Evolutionary conservation across 306 rosid species (phyloP).

Genomic region (Abrus precatorius): DNA sequence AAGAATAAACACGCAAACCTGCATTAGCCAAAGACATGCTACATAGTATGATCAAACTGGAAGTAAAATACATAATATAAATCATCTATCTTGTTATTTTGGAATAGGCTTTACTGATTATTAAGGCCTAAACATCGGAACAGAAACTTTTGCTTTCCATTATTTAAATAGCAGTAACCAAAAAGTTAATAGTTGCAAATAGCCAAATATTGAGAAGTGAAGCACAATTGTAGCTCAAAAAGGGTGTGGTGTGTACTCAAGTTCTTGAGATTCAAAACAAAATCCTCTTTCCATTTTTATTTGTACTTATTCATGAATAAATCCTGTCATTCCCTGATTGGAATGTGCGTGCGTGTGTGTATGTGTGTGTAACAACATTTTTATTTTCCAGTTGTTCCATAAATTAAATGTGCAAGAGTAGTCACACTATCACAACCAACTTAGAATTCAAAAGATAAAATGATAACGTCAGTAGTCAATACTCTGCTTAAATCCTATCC

Average conservation of each 20-base stretch:
- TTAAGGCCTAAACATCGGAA: conserved; percentile 18
- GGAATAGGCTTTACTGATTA: not conserved
- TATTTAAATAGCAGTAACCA: conserved; percentile 6
- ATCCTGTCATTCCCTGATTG: not conserved
- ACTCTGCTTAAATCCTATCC: conserved; percentile 22
- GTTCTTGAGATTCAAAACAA: conserved; percentile 11
- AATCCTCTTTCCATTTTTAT: not conserved
- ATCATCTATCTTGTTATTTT: not conserved
- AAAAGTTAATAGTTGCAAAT: not conserved
- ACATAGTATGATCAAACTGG: conserved; percentile 10
- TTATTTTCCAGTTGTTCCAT: not conserved
- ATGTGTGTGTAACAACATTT: not conserved
- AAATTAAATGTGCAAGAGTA: conserved; percentile 2
- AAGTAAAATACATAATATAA: not conserved
- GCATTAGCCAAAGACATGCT: conserved; percentile 38
- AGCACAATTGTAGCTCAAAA: conserved; percentile 29
- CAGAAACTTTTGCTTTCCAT: conserved; percentile 30
- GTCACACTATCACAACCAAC: conserved; percentile 8
- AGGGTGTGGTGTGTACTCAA: not conserved
- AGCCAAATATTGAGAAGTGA: conserved; percentile 10
- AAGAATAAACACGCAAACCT: conserved; percentile 36
- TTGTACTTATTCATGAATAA: conserved; percentile 9
- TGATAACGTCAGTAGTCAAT: conserved; percentile 18
- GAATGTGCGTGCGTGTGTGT: not conserved
- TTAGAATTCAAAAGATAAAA: not conserved